Evolutionary conservation across 352 stramenopile species (phyloP).

Genomic region (Pythium insidiosum): DNA sequence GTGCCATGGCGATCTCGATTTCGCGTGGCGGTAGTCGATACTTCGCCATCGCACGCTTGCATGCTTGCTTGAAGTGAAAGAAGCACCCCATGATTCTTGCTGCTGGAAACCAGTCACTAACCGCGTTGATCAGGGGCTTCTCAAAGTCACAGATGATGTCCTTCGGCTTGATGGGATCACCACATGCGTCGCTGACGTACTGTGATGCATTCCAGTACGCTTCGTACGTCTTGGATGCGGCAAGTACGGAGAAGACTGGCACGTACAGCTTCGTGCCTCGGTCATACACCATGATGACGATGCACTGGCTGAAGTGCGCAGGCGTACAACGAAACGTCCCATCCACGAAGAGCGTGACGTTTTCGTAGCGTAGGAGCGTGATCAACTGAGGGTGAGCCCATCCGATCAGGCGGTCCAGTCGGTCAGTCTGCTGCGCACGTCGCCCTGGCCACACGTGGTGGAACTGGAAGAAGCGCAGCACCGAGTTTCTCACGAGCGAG

Average conservation of each 20-base stretch:
- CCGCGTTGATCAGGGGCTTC: constrained; percentile 1
- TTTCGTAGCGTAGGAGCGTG: constrained; percentile 8
- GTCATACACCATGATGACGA: constrained; percentile 5
- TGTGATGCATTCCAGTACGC: constrained; percentile 5
- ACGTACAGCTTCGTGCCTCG: constrained; percentile 1
- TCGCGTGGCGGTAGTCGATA: not conserved
- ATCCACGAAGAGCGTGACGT: constrained; percentile 3
- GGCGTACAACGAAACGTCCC: not conserved
- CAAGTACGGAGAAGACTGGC: constrained; percentile 4
- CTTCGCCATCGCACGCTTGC: not conserved
- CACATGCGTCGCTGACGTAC: not conserved
- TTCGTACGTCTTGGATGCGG: not conserved
- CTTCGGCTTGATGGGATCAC: not conserved
- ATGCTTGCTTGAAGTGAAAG: constrained; percentile 9
- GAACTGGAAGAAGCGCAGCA: constrained; percentile 14
- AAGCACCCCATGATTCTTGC: not conserved
- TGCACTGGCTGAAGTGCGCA: not conserved
- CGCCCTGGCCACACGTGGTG: constrained; percentile 6
- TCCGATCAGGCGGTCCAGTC: constrained; percentile 8
- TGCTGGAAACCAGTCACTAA: not conserved
- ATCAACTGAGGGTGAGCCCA: constrained; percentile 6
- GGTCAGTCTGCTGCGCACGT: not conserved
- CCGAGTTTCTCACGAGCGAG: constrained; percentile 6
- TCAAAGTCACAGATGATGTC: constrained; percentile 2
- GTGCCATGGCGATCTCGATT: not conserved